phyloP scores from a whole-genome alignment of 2,329 filamentous ascomycete genomes.

The Xylaria sp. region DNA sequence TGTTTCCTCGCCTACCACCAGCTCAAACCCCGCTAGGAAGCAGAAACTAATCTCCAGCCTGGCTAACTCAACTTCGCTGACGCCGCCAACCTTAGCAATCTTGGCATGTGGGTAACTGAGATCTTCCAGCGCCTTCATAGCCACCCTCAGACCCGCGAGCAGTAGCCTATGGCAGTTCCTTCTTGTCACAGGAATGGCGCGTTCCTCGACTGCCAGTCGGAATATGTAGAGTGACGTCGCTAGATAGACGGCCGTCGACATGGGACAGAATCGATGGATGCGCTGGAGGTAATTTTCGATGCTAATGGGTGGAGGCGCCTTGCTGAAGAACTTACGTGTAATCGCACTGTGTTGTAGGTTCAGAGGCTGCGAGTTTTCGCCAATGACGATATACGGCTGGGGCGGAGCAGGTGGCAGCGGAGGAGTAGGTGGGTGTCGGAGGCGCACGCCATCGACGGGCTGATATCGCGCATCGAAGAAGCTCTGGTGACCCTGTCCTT shows the following conservation, averaged over 20 bases:
- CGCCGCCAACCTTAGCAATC: constrained; percentile 87
- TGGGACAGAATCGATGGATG: constrained; percentile 89
- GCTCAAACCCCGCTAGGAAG: constrained; percentile 85
- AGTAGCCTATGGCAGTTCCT: constrained; percentile 88
- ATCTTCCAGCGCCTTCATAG: constrained; percentile 96
- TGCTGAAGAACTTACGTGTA: constrained; percentile 92
- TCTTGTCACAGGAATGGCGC: constrained; percentile 80
- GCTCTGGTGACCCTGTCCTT: constrained; percentile 26
- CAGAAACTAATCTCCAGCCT: constrained; percentile 90
- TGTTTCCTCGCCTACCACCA: constrained; percentile 70
- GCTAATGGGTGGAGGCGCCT: constrained; percentile 82
- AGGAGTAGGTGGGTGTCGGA: constrained; percentile 52
- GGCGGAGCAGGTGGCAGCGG: constrained; percentile 46
- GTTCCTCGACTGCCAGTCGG: constrained; percentile 79
- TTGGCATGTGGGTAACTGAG: constrained; percentile 85
- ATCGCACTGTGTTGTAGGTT: constrained; percentile 85
- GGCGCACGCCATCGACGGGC: constrained; percentile 65
- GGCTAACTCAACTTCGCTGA: constrained; percentile 82
- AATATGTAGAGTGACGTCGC: constrained; percentile 90
- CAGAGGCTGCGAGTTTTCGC: constrained; percentile 76
- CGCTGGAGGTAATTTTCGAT: constrained; percentile 86
- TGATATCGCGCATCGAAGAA: constrained; percentile 46
- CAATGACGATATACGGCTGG: constrained; percentile 69
- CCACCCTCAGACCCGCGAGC: constrained; percentile 84
- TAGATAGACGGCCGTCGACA: constrained; percentile 93